Percentiles rank a stretch among this genome's conserved stretches.
phyloP scores from a whole-genome alignment of 2,329 filamentous ascomycete species.

The Exophiala viscosa region DNA sequence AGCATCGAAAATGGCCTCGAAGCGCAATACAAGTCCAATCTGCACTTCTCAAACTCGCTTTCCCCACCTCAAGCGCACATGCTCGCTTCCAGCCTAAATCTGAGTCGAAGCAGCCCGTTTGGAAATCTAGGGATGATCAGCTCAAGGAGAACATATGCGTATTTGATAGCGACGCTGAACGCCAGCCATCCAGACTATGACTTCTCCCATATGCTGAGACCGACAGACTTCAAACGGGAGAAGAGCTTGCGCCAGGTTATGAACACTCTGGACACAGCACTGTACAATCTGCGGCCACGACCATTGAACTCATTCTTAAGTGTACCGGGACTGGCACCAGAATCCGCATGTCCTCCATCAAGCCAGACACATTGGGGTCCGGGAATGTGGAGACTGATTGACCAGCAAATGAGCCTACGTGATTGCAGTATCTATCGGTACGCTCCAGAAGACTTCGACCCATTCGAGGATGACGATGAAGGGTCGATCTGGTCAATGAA shows the following conservation, averaged over 20 bases:
- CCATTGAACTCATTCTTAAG: slow-evolving; percentile 36
- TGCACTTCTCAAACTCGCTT: slow-evolving; percentile 80
- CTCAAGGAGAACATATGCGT: slow-evolving; percentile 88
- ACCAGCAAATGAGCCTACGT: slow-evolving; percentile 89
- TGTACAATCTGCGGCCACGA: slow-evolving; percentile 78
- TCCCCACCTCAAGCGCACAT: slow-evolving; percentile 75
- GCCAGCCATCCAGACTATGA: slow-evolving; percentile 96
- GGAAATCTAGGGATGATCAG: slow-evolving; percentile 83
- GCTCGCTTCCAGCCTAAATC: slow-evolving; percentile 63
- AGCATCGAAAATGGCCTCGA: slow-evolving; percentile 89
- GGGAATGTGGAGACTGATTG: slow-evolving; percentile 85
- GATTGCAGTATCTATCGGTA: slow-evolving; percentile 90
- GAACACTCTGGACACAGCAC: slow-evolving; percentile 78
- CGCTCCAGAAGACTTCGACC: slow-evolving; percentile 74
- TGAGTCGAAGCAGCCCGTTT: slow-evolving; percentile 86
- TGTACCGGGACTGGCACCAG: slow-evolving; percentile 31
- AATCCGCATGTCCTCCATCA: slow-evolving; percentile 40
- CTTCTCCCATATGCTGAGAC: slow-evolving; percentile 86
- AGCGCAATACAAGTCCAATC: slow-evolving; percentile 81
- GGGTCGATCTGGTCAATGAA: slow-evolving; percentile 92
- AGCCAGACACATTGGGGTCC: slow-evolving; percentile 68
- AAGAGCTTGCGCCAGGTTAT: slow-evolving; percentile 75
- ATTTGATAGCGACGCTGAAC: slow-evolving; percentile 93
- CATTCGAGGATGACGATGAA: slow-evolving; percentile 88
- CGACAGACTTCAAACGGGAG: slow-evolving; percentile 85